phyloP scores from a whole-genome alignment of 257 asterid genomes.

The Solanum rostratum region DNA sequence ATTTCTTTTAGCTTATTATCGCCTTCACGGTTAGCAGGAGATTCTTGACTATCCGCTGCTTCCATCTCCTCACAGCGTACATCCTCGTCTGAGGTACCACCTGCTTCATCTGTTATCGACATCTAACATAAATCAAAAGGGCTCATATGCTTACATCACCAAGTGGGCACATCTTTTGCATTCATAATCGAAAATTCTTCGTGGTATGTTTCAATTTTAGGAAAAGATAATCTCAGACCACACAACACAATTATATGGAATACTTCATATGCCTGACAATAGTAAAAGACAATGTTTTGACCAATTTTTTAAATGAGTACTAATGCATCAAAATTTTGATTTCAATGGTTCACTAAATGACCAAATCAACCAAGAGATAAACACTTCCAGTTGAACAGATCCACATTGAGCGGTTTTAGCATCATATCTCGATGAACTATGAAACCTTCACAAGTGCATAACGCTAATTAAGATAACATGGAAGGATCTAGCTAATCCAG shows the following conservation, averaged over 20 bases:
- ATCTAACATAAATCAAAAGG: not conserved
- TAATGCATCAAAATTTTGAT: not conserved
- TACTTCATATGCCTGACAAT: not conserved
- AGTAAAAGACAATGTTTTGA: not conserved
- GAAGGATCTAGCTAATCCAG: not conserved
- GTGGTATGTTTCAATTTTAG: not conserved
- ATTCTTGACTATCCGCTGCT: conserved; percentile 20
- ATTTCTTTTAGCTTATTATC: conserved; percentile 45
- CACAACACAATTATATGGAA: not conserved
- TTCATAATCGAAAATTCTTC: not conserved
- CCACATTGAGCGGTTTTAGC: not conserved
- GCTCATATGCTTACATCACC: not conserved
- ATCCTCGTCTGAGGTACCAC: conserved; percentile 37
- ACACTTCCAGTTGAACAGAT: not conserved
- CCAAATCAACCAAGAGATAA: not conserved
- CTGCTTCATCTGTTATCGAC: conserved; percentile 30
- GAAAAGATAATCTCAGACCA: not conserved
- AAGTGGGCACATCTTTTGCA: not conserved
- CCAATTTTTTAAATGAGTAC: not conserved
- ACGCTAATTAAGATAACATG: not conserved
- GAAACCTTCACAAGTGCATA: not conserved
- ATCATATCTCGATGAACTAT: not conserved
- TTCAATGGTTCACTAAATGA: not conserved
- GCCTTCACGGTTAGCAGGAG: conserved; percentile 6
- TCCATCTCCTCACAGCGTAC: conserved; percentile 26